Evolutionary conservation across 2,329 filamentous ascomycete species (phyloP).

Genomic region (Clarireedia monteithiana): DNA sequence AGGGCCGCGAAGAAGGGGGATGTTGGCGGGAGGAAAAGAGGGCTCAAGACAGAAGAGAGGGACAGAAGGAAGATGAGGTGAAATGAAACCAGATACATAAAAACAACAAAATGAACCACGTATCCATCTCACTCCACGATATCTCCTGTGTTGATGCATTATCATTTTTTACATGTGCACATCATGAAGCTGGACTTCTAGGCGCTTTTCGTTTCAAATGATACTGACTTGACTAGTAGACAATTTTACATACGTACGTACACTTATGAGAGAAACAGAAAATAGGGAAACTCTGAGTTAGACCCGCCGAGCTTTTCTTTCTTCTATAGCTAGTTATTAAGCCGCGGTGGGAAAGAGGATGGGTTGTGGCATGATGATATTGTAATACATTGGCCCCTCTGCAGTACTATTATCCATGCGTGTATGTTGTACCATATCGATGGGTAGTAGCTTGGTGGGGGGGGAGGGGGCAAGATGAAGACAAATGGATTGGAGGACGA

Average conservation of each 20-base stretch:
- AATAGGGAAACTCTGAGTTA: neutral
- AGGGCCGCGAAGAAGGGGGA: no score
- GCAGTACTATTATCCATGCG: neutral
- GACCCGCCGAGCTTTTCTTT: neutral
- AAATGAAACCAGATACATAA: no score
- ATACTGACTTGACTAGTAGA: neutral
- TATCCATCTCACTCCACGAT: no score
- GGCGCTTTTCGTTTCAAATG: neutral
- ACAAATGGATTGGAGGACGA: no score
- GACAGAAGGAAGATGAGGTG: no score
- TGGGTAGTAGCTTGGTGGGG: neutral
- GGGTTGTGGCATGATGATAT: neutral
- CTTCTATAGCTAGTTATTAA: neutral
- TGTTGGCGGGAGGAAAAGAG: no score
- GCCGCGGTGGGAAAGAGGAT: neutral
- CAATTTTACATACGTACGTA: neutral
- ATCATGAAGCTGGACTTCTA: no score
- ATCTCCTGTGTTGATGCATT: no score
- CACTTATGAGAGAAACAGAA: neutral
- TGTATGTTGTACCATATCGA: neutral
- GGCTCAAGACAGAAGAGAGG: no score
- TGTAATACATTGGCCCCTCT: neutral
- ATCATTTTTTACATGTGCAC: no score
- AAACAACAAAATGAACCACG: no score
- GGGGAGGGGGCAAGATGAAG: no score